Evolutionary conservation across 768 basidiomycete genomes (phyloP), one percentile per base, ranked within the genome.

Genomic region (Russula olivacea): DNA sequence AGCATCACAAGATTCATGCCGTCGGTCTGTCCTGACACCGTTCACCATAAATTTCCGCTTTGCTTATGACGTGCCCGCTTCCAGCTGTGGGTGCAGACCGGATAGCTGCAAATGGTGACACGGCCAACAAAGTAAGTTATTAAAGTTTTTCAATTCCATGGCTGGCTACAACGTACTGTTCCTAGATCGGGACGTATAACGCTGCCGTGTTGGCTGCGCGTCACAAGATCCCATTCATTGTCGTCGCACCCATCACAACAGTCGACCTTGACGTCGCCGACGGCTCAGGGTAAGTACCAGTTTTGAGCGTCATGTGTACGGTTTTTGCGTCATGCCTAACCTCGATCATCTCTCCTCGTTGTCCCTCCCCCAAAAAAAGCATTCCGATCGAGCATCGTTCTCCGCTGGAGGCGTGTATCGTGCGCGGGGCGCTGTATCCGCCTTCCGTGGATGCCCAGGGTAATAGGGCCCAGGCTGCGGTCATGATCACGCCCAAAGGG

Each of bases 361-460:
- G 19, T n/a, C 9, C 19, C 19, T 6, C 5, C 1, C 11, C 14
- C 14, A 38, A 40, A 17, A 43, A 34, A 55, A 84, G 82, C 28
- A 98, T 98, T 66, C 91, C 92, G 47, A 98, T 98, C 69, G 96
- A 98, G 75, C 91, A 98, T 40, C 81, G 96, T 12, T 90, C 94
- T 0, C 75, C 88, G 0, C 73, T 92, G 47, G 96, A 98, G 74
- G 94, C 95, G 0, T 91, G 90, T 67, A 81, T 92, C 23, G 88
- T 92, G 55, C 85, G 94, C 19, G 96, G 96, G 2, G 83, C 87
- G 9, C 76, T 91, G 23, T 84, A 90, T 71, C 87, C 84, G 2
- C 70, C 76, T 43, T 72, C 76, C 11, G 61, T 71, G 15, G 73
- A 75, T 62, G 70, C 70, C 23, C 65, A 75, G 12, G 82, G 80